A percentile compares a stretch with the other conserved stretches of the same genome.
These are phyloP conservation scores for Arachis monticola DNA, from an alignment of 331 rosid genomes.

Conservation along the genomic window DNA sequence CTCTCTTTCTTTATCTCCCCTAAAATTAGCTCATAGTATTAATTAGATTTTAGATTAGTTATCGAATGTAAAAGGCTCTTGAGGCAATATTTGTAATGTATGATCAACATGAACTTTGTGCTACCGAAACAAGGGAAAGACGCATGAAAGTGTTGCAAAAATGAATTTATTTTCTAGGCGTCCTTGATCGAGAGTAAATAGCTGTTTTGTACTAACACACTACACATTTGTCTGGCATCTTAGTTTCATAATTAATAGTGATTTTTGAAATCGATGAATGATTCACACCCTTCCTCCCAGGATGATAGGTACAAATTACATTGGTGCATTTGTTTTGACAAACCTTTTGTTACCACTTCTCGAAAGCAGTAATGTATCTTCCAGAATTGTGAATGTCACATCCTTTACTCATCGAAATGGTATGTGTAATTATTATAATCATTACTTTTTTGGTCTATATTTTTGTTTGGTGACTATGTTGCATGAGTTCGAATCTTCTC, in stretches of 20 bases:
- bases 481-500: slow-evolving; percentile 24
- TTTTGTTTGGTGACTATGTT: slow-evolving; percentile 32
- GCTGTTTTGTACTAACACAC: slow-evolving; percentile 3
- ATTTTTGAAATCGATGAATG: slow-evolving; percentile 20
- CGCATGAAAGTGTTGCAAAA: slow-evolving; percentile 17
- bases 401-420: slow-evolving; percentile 90
- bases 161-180: neutral
- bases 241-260: slow-evolving; percentile 11
- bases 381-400: slow-evolving; percentile 81
- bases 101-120: slow-evolving; percentile 26
- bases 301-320: slow-evolving; percentile 84
- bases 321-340: slow-evolving; percentile 76
- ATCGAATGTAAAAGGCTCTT: slow-evolving; percentile 9
- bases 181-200: neutral
- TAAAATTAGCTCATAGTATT: slow-evolving; percentile 16
- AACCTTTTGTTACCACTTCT: slow-evolving; percentile 76
- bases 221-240: slow-evolving; percentile 28
- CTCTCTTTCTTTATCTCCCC: neutral
- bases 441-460: slow-evolving; percentile 11
- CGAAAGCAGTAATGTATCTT: slow-evolving; percentile 66
- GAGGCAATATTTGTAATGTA: slow-evolving; percentile 1
- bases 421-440: slow-evolving; percentile 40
- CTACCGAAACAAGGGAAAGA: slow-evolving; percentile 22
- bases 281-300: slow-evolving; percentile 45
- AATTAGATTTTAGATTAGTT: slow-evolving; percentile 7